These are phyloP conservation scores for Colletotrichum lupini DNA, from an alignment of 2,329 filamentous ascomycete genomes.

Conservation along the genomic window DNA sequence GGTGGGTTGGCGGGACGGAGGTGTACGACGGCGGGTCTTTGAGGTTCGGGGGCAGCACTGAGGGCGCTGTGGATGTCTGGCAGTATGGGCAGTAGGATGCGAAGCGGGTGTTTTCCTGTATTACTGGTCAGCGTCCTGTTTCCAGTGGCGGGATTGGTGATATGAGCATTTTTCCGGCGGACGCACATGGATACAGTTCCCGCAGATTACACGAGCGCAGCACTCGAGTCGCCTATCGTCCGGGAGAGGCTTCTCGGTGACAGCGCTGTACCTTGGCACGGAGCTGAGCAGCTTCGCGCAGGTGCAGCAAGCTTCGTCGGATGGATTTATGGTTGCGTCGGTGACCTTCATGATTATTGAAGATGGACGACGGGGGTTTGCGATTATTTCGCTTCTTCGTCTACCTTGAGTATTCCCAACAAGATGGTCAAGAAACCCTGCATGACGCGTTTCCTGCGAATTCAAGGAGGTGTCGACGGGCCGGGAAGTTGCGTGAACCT, in stretches of 20 bases:
- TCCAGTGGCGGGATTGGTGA: not conserved
- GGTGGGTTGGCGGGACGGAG: conserved; percentile 40
- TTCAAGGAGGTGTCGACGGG: not conserved
- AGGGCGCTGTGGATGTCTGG: conserved; percentile 73
- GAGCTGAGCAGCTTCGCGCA: conserved; percentile 72
- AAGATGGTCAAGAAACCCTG: not conserved
- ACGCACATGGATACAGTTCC: conserved; percentile 72
- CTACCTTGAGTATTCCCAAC: not conserved
- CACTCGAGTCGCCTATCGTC: conserved; percentile 73
- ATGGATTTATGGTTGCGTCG: not conserved
- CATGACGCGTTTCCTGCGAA: not conserved
- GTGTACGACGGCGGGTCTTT: conserved; percentile 76
- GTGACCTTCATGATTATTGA: conserved; percentile 1
- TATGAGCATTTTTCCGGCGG: not conserved
- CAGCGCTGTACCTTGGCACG: conserved; percentile 61
- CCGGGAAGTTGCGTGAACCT: conserved; percentile 17
- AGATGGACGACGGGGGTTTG: not conserved
- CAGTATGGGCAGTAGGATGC: conserved; percentile 78
- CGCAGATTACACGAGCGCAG: conserved; percentile 78
- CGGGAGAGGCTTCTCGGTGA: conserved; percentile 70
- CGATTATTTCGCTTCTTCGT: not conserved
- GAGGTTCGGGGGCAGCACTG: conserved; percentile 69
- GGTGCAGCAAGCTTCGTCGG: conserved; percentile 70
- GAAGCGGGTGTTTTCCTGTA: conserved; percentile 74
- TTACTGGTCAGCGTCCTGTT: not conserved